These are phyloP conservation scores for Malus domestica DNA, from an alignment of 306 rosid genomes.

Conservation along the genomic window ASM211411v1 NC_041801.1:37286001-37286500, in stretches of 20 bases:
- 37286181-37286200: not conserved
- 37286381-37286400: conserved; percentile 28
- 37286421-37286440: not conserved
- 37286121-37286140: not conserved
- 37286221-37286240: not conserved
- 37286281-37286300: not conserved
- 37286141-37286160: not conserved
- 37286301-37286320: not conserved
- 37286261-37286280: not conserved
- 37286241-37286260: not conserved
- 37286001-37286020: not conserved
- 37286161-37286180: not conserved
- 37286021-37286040: not conserved
- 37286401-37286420: conserved; percentile 1
- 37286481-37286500: conserved; percentile 38
- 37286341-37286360: not conserved
- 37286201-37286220: not conserved
- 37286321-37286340: not conserved
- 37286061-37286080: no score
- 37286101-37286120: not conserved
- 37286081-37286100: not conserved
- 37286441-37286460: conserved; percentile 50
- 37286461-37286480: conserved; percentile 66
- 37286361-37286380: conserved; percentile 57
- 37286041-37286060: not conserved